Base-by-base conservation (phyloP, 331 rosid genomes). In the Phaseolus coccineus region DNA sequence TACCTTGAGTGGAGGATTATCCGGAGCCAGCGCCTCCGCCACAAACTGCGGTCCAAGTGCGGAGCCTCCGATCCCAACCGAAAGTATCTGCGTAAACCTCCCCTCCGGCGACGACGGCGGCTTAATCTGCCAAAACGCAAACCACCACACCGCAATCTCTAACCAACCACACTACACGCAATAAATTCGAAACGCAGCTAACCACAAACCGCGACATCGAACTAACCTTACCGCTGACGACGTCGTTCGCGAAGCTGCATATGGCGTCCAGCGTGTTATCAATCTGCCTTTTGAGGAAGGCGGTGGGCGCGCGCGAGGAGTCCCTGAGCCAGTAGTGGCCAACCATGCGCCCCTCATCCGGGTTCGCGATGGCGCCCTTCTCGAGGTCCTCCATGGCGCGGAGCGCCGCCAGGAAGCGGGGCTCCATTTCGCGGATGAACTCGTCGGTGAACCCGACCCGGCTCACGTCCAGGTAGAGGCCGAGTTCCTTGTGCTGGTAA, bases 1-100 rank as follows among this genome's bases (percentile, higher is more conserved):
- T 33, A 63, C 69, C 69, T 63, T 63, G 69, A 63, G 69, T 3
- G 69, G 69, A 63, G 69, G 69, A 63, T 63, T 63, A 63, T 63
- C 69, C 12, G 69, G 69, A 63, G 69, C 46, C 25, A 63, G 27
- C 6, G 69, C 69, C 46, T 63, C 69, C 3, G 69, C 69, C 46
- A 63, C 69, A 63, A 63, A 63, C 69, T 63, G 69, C 6, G 69
- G 69, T 15, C 69, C 69, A 16, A 63, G 69, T 11, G 69, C 69
- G 27, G 69, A 63, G 8, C 69, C 69, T 63, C 69, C 69, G 8
- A 63, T 63, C 46, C 69, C 69, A 6, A 63, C 69, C 2, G 69
- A 33, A 33, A 63, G 69, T 63, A 63, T 63, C 14, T 63, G 69
- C 27, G 69, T 63, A 63, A 63, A 63, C 69, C 69, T 63, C 27